phyloP scores from a whole-genome alignment of 139 green algal species.

The Chlorella sp. region DNA sequence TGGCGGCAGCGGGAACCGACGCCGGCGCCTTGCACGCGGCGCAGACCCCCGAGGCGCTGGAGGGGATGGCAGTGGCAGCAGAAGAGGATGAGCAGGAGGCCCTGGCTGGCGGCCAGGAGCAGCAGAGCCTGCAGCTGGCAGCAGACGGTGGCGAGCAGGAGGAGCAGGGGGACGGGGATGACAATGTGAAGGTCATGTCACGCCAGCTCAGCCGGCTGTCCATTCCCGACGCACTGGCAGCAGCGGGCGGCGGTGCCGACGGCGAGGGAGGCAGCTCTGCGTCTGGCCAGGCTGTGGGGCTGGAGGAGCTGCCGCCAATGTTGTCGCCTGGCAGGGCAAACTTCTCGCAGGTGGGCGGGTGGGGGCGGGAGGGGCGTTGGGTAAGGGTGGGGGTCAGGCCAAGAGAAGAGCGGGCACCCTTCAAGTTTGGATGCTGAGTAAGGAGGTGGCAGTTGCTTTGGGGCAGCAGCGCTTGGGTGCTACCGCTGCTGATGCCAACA shows the following conservation, averaged over 20 bases:
- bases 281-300: not conserved
- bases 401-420: not conserved
- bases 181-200: not conserved
- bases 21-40: not conserved
- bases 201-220: conserved; percentile 22
- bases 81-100: too few relatives aligned
- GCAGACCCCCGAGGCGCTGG: too few relatives aligned
- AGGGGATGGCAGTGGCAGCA: too few relatives aligned
- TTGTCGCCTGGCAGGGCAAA: conserved; percentile 10
- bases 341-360: not conserved
- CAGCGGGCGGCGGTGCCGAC: not conserved
- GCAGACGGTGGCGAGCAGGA: not conserved
- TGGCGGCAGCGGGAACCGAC: not conserved
- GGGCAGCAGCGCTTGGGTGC: not conserved
- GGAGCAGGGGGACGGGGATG: not conserved
- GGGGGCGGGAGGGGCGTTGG: not conserved
- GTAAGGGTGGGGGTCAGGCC: not conserved
- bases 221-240: not conserved
- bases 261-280: not conserved
- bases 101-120: too few relatives aligned
- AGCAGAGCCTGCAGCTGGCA: too few relatives aligned
- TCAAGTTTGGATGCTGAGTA: too few relatives aligned
- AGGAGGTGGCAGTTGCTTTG: not conserved
- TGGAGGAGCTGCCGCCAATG: not conserved
- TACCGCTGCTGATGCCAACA: not conserved